Evolutionary conservation across 2,329 filamentous ascomycete species (phyloP).

Genomic region (Akanthomyces lecanii): DNA sequence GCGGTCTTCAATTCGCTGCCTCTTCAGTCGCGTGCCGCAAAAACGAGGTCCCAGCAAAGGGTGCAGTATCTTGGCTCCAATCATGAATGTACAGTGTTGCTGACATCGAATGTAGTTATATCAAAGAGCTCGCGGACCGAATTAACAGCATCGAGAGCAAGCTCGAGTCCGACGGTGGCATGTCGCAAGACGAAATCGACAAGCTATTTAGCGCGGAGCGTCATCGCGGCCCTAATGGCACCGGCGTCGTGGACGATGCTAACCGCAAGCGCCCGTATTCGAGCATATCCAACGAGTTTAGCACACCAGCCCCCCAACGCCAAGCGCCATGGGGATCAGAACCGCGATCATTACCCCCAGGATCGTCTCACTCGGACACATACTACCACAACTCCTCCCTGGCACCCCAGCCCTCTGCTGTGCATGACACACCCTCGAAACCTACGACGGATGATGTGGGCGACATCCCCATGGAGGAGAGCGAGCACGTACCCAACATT

Average conservation of each 20-base stretch:
- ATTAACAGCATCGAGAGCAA: conserved; percentile 79
- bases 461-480: conserved; percentile 34
- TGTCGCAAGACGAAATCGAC: conserved; percentile 45
- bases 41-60: conserved; percentile 89
- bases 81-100: background rate
- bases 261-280: conserved; percentile 46
- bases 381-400: conserved; percentile 40
- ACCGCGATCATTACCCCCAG: conserved; percentile 40
- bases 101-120: conserved; percentile 55
- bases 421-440: conserved; percentile 36
- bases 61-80: conserved; percentile 37
- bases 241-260: conserved; percentile 26
- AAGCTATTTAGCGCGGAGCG: conserved; percentile 34
- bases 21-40: conserved; percentile 83
- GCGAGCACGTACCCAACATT: conserved; percentile 32
- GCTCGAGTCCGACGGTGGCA: conserved; percentile 51
- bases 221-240: conserved; percentile 29
- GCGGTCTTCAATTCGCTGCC: conserved; percentile 68
- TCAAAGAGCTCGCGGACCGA: conserved; percentile 84
- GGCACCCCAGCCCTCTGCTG: conserved; percentile 41
- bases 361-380: conserved; percentile 33
- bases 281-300: conserved; percentile 42
- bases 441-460: conserved; percentile 24
- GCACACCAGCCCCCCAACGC: conserved; percentile 38
- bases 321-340: conserved; percentile 47